Evolutionary conservation across 1,284 basidiomycete species (phyloP).

Genomic region (Cutaneotrichosporon sp.): DNA sequence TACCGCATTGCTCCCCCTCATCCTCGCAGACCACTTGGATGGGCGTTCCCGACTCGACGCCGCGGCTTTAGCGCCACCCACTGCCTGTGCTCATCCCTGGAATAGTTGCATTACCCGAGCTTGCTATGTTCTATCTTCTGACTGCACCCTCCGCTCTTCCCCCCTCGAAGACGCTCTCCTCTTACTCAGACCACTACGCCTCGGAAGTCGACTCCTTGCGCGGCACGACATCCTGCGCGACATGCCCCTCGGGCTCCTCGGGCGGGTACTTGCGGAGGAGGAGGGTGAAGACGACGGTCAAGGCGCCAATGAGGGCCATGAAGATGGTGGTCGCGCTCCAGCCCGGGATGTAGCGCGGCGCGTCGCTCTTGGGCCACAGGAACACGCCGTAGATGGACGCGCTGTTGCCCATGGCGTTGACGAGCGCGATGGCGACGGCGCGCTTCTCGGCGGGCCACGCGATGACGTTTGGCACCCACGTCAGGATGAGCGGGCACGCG

Average conservation of each 20-base stretch:
- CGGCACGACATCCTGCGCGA: not conserved
- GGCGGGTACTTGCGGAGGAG: slow-evolving; percentile 26
- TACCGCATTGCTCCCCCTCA: too few relatives aligned
- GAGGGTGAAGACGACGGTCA: slow-evolving; percentile 48
- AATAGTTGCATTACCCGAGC: too few relatives aligned
- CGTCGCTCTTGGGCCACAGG: slow-evolving; percentile 55
- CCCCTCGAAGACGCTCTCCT: too few relatives aligned
- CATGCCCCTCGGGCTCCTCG: not conserved
- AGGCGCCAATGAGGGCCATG: slow-evolving; percentile 48
- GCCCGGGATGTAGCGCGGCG: slow-evolving; percentile 55
- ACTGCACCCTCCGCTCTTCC: not conserved
- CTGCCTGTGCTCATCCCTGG: not conserved
- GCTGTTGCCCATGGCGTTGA: slow-evolving; percentile 50
- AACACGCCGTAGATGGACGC: slow-evolving; percentile 57
- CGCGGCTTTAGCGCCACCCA: too few relatives aligned
- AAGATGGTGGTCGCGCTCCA: slow-evolving; percentile 54
- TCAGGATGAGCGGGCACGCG: slow-evolving; percentile 53
- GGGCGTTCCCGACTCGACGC: too few relatives aligned
- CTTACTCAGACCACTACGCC: too few relatives aligned
- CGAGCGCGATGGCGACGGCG: slow-evolving; percentile 53
- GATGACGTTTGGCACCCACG: slow-evolving; percentile 54
- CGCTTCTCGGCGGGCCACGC: slow-evolving; percentile 52
- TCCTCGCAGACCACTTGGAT: too few relatives aligned
- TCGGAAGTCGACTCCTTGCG: not conserved
- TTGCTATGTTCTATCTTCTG: too few relatives aligned